Evolutionary conservation across 1,139 yeast genomes (phyloP).

Genomic region (Geotrichum carabidarum): DNA sequence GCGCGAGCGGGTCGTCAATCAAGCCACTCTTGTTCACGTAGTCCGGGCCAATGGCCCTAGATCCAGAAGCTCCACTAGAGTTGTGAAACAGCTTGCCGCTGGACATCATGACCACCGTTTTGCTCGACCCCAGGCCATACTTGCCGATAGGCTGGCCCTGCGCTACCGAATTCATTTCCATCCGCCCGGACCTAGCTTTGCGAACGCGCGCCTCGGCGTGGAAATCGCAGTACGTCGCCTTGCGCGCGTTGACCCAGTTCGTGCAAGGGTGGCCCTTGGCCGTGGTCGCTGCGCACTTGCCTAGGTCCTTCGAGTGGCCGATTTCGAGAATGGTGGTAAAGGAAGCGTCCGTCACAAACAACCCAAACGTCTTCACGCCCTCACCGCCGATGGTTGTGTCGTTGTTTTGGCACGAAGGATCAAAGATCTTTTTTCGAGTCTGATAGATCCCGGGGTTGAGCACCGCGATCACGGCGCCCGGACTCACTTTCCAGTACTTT

Average conservation of each 20-base stretch:
- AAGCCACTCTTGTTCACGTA: constrained; percentile 8
- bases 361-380: constrained; percentile 48
- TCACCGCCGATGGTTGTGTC: constrained; percentile 22
- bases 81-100: background rate
- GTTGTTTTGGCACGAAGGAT: constrained; percentile 18
- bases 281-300: constrained; percentile 53
- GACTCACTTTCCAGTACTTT: constrained; percentile 62
- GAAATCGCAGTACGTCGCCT: constrained; percentile 58
- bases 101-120: constrained; percentile 11
- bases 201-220: constrained; percentile 61
- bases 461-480: constrained; percentile 70
- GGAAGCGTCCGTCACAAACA: constrained; percentile 48
- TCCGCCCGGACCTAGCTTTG: constrained; percentile 52
- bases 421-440: constrained; percentile 24
- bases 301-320: constrained; percentile 68
- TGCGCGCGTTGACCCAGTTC: constrained; percentile 52
- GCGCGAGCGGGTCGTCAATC: constrained; percentile 9
- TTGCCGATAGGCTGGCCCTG: constrained; percentile 15
- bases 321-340: constrained; percentile 58
- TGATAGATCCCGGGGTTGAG: constrained; percentile 65
- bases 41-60: background rate
- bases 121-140: constrained; percentile 8
- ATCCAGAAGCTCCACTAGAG: too few species aligned
- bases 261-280: constrained; percentile 51
- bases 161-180: constrained; percentile 52